A percentile compares a stretch with the other conserved stretches of the same genome.
Evolutionary conservation across 177 flowering plant species (phyloP).

Genomic region (Vitis hybrid): DNA sequence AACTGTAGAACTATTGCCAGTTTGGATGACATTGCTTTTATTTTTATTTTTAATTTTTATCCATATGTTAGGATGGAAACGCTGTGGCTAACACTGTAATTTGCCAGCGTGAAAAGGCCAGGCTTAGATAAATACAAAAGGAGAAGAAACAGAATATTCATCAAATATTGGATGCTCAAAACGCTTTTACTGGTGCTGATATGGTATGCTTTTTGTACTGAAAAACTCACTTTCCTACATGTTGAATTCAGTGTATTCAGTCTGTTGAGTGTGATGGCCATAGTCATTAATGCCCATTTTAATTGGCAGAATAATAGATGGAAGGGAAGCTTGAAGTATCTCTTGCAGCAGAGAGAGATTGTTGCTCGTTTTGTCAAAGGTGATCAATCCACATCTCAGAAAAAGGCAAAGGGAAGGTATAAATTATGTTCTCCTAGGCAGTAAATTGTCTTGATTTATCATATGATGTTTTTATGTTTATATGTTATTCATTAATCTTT

Average conservation of each 20-base stretch:
- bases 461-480: no score
- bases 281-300: conserved; percentile 1
- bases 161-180: conserved; percentile 77
- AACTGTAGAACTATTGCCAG: no score
- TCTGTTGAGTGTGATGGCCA: background rate
- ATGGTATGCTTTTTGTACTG: conserved; percentile 49
- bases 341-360: conserved; percentile 90
- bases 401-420: conserved; percentile 84
- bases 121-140: conserved; percentile 79
- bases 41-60: no score
- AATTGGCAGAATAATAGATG: conserved; percentile 74
- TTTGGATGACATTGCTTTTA: no score
- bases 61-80: conserved; percentile 30
- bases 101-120: conserved; percentile 76
- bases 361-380: conserved; percentile 98
- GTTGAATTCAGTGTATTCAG: background rate
- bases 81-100: conserved; percentile 31
- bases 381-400: conserved; percentile 57
- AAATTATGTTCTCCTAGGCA: background rate
- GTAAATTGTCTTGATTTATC: background rate
- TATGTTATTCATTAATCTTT: no score
- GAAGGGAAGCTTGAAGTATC: conserved; percentile 91
- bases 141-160: conserved; percentile 86
- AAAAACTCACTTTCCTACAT: background rate
- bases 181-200: conserved; percentile 90